Evolutionary conservation across 1,139 yeast genomes (phyloP).

Genomic region (Spencermartinsiella ligniputridi): DNA sequence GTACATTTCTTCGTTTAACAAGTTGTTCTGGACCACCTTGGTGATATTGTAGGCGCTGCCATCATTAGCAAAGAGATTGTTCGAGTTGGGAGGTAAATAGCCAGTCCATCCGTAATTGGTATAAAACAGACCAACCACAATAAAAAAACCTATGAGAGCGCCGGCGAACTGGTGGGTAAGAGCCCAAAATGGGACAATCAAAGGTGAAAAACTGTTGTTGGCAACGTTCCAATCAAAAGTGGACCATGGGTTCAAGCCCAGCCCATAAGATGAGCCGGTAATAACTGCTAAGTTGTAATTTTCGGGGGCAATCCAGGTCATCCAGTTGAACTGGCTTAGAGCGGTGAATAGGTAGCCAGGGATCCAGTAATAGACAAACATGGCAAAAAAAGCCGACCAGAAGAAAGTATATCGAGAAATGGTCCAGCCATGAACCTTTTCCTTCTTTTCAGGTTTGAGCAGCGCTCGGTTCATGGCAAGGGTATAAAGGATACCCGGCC

Average conservation of each 20-base stretch:
- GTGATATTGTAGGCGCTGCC: constrained; percentile 43
- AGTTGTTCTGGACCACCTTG: constrained; percentile 36
- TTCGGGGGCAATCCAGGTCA: constrained; percentile 56
- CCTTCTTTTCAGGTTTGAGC: constrained; percentile 32
- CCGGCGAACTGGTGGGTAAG: constrained; percentile 42
- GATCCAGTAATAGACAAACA: constrained; percentile 52
- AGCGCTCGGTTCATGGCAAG: constrained; percentile 54
- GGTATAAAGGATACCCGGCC: constrained; percentile 55
- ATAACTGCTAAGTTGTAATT: constrained; percentile 52
- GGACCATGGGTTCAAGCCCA: constrained; percentile 52
- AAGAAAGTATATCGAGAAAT: constrained; percentile 46
- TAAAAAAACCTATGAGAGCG: constrained; percentile 37
- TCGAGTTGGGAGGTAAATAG: constrained; percentile 50
- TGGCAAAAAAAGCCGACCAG: constrained; percentile 34
- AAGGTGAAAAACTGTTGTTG: constrained; percentile 18
- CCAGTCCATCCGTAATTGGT: constrained; percentile 49
- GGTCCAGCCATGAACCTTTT: constrained; percentile 47
- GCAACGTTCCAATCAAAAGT: constrained; percentile 50
- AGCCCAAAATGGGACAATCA: constrained; percentile 45
- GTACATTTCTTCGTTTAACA: constrained; percentile 31
- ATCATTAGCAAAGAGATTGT: constrained; percentile 43
- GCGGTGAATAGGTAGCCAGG: constrained; percentile 51
- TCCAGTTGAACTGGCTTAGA: constrained; percentile 53
- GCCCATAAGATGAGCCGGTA: constrained; percentile 50
- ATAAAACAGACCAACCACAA: constrained; percentile 41